phyloP scores from a whole-genome alignment of 2,329 filamentous ascomycete species.

The Thielaviopsis cerberus region DNA sequence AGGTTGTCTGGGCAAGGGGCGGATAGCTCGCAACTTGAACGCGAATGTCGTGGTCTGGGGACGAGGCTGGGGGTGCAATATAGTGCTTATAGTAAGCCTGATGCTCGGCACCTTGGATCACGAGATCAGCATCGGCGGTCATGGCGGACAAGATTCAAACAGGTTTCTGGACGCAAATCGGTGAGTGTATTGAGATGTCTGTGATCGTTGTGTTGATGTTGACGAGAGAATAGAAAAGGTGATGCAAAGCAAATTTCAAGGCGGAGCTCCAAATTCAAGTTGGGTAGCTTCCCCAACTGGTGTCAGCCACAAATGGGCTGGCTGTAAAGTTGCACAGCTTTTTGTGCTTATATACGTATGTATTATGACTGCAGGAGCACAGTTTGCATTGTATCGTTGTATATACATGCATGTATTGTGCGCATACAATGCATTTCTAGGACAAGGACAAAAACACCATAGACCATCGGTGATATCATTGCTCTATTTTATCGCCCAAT shows the following conservation, averaged over 20 bases:
- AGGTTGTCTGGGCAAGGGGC: slow-evolving; percentile 56
- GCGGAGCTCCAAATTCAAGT: background rate
- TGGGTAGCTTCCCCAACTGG: background rate
- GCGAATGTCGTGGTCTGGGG: background rate
- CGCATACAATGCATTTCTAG: too few species aligned
- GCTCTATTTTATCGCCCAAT: background rate
- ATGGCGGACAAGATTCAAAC: background rate
- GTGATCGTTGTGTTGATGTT: background rate
- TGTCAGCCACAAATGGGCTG: background rate
- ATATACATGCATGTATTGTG: too few species aligned
- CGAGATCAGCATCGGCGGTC: slow-evolving; percentile 1
- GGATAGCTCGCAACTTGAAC: slow-evolving; percentile 32
- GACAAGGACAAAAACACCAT: background rate
- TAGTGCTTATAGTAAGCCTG: slow-evolving; percentile 4
- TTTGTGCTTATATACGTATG: too few species aligned
- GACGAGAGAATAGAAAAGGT: background rate
- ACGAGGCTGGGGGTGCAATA: background rate
- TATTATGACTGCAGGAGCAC: background rate
- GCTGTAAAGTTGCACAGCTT: background rate
- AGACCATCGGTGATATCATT: background rate
- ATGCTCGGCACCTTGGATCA: slow-evolving; percentile 5
- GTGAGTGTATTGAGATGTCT: background rate
- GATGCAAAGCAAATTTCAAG: background rate
- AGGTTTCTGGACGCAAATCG: background rate
- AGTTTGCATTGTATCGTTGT: background rate